Evolutionary conservation across 2,329 filamentous ascomycete species (phyloP).

Genomic region (Cryphonectria nitschkei): DNA sequence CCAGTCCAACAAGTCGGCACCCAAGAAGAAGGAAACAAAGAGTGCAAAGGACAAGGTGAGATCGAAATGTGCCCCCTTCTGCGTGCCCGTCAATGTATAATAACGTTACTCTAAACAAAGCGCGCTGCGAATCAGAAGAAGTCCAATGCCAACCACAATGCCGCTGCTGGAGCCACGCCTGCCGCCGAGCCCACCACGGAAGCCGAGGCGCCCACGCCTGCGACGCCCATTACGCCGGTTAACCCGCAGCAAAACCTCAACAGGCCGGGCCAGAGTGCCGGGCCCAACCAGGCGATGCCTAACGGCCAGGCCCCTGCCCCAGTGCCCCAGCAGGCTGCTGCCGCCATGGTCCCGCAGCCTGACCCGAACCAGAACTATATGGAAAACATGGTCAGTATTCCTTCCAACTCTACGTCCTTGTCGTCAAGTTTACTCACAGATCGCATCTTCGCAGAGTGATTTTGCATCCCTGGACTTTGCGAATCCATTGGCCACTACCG

Average conservation of each 20-base stretch:
- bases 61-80: constrained; percentile 27
- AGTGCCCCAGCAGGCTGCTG: constrained; percentile 46
- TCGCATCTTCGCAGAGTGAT: constrained; percentile 38
- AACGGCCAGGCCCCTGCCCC: constrained; percentile 52
- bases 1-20: constrained; percentile 71
- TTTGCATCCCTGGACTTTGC: constrained; percentile 58
- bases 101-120: constrained; percentile 30
- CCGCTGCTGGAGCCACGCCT: constrained; percentile 56
- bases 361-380: constrained; percentile 56
- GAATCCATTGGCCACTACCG: constrained; percentile 55
- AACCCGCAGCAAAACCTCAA: constrained; percentile 53
- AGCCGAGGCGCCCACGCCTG: constrained; percentile 59
- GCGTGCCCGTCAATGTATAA: constrained; percentile 22
- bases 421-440: constrained; percentile 22
- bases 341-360: constrained; percentile 49
- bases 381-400: constrained; percentile 52
- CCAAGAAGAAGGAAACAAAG: constrained; percentile 77
- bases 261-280: constrained; percentile 49
- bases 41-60: constrained; percentile 70
- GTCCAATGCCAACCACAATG: constrained; percentile 57
- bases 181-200: constrained; percentile 59
- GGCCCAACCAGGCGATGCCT: constrained; percentile 42
- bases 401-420: constrained; percentile 13
- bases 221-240: constrained; percentile 66
- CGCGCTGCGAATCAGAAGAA: constrained; percentile 64